Evolutionary conservation across 177 flowering plant species (phyloP), one percentile per base, ranked within the genome.

Genomic region (Vitis hybrid): DNA sequence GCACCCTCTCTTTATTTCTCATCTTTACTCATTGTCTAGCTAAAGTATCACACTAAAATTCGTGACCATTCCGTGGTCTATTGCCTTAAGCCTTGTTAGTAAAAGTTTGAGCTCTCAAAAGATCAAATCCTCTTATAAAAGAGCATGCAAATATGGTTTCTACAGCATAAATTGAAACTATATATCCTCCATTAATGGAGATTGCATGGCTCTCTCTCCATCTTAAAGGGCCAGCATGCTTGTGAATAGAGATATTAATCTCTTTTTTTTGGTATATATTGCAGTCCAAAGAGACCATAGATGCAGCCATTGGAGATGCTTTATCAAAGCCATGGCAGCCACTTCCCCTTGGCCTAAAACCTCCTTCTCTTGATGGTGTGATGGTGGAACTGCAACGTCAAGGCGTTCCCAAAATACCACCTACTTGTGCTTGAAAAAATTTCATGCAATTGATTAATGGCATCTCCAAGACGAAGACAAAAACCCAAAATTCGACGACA

Each of bases 291-390:
- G 98, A 94, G 82, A 89, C 88, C 69, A 72, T 94, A 75, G 98
- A 94, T 76, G 89, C 95, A 68, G 98, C 88, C 2, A 80, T 94
- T 59, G 94, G 86, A 81, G 97, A 92, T 72, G 92, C 82, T 56
- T 68, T 94, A 81, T 75, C 92, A 47, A 87, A 88, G 56, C 96
- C 98, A 74, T 87, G 95, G 98, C 82, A 80, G 81, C 95, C 98
- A 12, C 90, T 94, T 79, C 98, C 98, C 22, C 86, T 94, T 13
- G 97, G 98, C 11, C 84, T 94, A 24, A 94, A 90, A 73, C 93
- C 98, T 24, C 98, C 98, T 5, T 73, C 92, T 6, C 50, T 73
- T 1, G 98, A 94, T 8, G 76, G 93, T 64, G 98, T 94, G 12
- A 1, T 90, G 83, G 86, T 65, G 66, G 97, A 90, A 72, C 76